A percentile compares a stretch with the other conserved stretches of the same genome.
Evolutionary conservation across 1,284 basidiomycete genomes (phyloP).

Genomic region (Tilletia caries): DNA sequence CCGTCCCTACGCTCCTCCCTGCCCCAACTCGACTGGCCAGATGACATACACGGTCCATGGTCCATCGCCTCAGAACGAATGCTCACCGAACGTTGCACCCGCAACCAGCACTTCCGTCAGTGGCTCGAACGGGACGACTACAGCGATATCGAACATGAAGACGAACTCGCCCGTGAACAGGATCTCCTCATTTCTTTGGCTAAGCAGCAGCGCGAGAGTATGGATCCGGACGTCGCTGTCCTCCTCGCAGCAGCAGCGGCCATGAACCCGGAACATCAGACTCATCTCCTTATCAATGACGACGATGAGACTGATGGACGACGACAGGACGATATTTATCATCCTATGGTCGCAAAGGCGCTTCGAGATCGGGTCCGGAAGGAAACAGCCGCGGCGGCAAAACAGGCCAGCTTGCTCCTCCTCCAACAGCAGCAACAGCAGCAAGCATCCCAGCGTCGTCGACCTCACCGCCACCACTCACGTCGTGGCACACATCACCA

Average conservation of each 20-base stretch:
- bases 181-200: not conserved
- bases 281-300: not conserved
- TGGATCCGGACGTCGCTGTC: not conserved
- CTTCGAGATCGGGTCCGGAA: conserved; percentile 38
- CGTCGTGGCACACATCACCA: no score
- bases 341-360: conserved; percentile 48
- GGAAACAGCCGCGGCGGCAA: conserved; percentile 19
- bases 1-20: conserved; percentile 16
- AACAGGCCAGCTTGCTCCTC: not conserved
- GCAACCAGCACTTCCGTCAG: conserved; percentile 25
- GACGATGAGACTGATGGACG: not conserved
- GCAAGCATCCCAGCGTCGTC: not conserved
- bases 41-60: conserved; percentile 32
- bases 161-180: conserved; percentile 1
- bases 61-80: conserved; percentile 30
- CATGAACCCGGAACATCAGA: conserved; percentile 13
- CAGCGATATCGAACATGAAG: conserved; percentile 14
- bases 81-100: conserved; percentile 26
- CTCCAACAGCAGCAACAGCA: not conserved
- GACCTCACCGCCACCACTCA: no score
- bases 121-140: conserved; percentile 34
- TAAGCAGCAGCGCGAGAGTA: not conserved
- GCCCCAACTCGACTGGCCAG: conserved; percentile 36
- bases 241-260: conserved; percentile 14
- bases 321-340: conserved; percentile 24